Base-by-base conservation (phyloP, 176 grass and related monocot species). In the Microstegium vimineum region DNA sequence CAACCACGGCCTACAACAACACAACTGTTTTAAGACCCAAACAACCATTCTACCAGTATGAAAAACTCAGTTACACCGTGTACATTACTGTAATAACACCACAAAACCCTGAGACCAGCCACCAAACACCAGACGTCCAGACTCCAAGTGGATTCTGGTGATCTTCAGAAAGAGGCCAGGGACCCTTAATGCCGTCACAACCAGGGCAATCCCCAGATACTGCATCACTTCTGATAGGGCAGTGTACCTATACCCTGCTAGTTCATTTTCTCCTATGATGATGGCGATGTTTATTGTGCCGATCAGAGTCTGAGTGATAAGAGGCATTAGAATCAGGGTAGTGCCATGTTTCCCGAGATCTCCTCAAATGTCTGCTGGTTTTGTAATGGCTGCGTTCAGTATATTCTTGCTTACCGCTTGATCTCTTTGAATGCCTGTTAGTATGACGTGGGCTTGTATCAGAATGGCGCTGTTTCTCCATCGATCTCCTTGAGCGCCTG, bases 261-360 rank as follows among this genome's bases (percentile, higher is more conserved):
- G 22, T 27, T 90, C 79, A 86, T 31, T 79, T 83, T 87, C 85
- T 87, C 79, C 76, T 59, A 64, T 63, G 87, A 52, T 59, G 74
- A 18, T 36, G 62, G 14, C 13, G 52, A 15, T 28, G 78, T 51
- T 45, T 81, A 20, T 51, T 36, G 40, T 72, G 52, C 27, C 4
- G 59, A 61, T 88, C 88, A 13, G 59, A 70, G 51, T 81, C 79
- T 38, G 77, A 84, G 61, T 70, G 62, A 66, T 90, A 79, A 36
- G 74, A 80, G 15, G 47, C 33, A 78, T 76, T 73, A 64, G 76
- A 62, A 76, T 87, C 84, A 74, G 62, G 38, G 78, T 72, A 41
- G 31, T 18, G 62, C 4, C 9, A 20, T 65, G 79, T 90, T 17
- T 75, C 88, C 11, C 6, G 51, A 22, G 82, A 84, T 77, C 43